These are phyloP conservation scores for Zelonia costaricensis DNA, from an alignment of 208 protist species.

Conservation along the genomic window DNA sequence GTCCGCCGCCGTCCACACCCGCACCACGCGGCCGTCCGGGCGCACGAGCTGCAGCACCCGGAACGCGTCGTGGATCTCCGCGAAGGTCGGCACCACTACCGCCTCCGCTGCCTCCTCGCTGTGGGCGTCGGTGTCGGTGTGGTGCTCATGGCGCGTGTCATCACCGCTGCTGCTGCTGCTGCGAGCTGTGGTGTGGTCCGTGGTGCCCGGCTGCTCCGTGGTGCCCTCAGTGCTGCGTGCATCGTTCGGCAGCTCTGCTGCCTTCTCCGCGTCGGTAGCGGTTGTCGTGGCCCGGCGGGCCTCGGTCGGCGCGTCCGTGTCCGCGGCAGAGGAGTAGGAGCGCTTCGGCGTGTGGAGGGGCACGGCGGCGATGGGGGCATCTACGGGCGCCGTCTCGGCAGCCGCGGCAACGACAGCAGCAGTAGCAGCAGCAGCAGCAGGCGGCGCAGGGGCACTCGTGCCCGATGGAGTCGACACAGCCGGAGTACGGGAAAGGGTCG, in stretches of 20 bases:
- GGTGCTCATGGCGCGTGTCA: background rate
- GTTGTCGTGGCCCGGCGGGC: background rate
- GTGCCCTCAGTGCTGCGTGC: background rate
- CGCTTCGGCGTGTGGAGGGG: constrained; percentile 6
- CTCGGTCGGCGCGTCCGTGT: background rate
- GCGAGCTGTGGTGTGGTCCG: background rate
- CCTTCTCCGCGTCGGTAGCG: too few species aligned
- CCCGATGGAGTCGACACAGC: background rate
- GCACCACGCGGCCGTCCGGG: constrained; percentile 13
- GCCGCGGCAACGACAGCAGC: background rate
- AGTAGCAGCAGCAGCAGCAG: background rate
- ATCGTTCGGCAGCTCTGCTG: too few species aligned
- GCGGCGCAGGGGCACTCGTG: background rate
- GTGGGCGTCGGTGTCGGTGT: background rate
- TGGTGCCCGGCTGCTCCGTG: background rate
- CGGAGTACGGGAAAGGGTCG: background rate
- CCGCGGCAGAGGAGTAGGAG: constrained; percentile 1
- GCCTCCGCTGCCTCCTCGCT: constrained; percentile 4
- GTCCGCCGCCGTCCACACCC: constrained; percentile 25
- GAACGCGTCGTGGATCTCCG: constrained; percentile 21
- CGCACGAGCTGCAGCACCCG: constrained; percentile 18
- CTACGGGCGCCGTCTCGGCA: background rate
- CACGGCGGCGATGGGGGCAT: background rate
- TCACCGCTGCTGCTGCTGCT: background rate
- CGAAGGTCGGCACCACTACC: constrained; percentile 12